phyloP scores from a whole-genome alignment of 2,329 filamentous ascomycete species.

The Colletotrichum endophyticum region DNA sequence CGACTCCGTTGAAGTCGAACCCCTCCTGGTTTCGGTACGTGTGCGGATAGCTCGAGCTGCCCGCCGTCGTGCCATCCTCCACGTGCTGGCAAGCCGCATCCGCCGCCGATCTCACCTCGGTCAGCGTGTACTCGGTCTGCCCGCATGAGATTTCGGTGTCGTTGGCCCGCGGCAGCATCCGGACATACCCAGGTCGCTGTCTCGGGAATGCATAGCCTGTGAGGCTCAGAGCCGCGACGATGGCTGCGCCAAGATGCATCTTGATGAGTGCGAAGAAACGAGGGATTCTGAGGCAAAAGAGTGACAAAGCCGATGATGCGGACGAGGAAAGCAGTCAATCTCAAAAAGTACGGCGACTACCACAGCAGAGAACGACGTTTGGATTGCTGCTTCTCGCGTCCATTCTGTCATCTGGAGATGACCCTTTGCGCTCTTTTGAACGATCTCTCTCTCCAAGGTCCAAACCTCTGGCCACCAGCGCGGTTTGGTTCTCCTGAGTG shows the following conservation, averaged over 20 bases:
- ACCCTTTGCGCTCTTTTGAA: not conserved
- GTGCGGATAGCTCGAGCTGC: slow-evolving; percentile 56
- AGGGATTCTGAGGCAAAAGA: not conserved
- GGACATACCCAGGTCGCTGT: slow-evolving; percentile 45
- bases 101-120: slow-evolving; percentile 53
- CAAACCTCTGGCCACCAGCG: not conserved
- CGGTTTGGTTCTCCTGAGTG: not conserved
- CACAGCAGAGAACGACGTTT: not conserved
- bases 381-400: not conserved
- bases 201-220: slow-evolving; percentile 29
- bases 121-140: slow-evolving; percentile 53
- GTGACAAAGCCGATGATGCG: not conserved
- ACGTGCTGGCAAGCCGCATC: slow-evolving; percentile 57
- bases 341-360: not conserved
- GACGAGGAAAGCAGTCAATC: not conserved
- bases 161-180: not conserved
- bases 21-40: slow-evolving; percentile 67
- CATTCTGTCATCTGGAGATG: not conserved
- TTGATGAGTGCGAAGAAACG: not conserved
- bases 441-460: not conserved
- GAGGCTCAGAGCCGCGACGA: slow-evolving; percentile 9
- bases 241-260: slow-evolving; percentile 6
- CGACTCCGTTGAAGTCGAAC: slow-evolving; percentile 60
- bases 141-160: slow-evolving; percentile 47
- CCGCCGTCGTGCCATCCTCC: slow-evolving; percentile 37